Conservation (phyloP, 2,329 filamentous ascomycete genomes). For the Colletotrichum camelliae region DNA sequence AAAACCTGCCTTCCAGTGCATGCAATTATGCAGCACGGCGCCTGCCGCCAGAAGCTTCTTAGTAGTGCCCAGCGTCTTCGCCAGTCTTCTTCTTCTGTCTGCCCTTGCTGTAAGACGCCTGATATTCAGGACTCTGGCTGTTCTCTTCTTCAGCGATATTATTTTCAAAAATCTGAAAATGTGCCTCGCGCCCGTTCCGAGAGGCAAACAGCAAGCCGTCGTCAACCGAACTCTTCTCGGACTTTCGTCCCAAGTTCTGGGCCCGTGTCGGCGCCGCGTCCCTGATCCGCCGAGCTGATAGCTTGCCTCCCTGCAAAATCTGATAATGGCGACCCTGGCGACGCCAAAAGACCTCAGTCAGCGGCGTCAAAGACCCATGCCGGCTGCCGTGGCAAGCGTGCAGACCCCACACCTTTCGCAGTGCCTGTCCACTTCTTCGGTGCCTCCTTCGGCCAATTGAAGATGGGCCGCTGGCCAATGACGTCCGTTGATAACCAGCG, state of each 20-base stretch:
- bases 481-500: neutral
- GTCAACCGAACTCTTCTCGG: conserved; percentile 2
- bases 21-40: conserved; percentile 14
- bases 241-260: conserved; percentile 7
- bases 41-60: neutral
- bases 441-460: conserved; percentile 4
- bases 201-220: neutral
- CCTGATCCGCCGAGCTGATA: conserved; percentile 6
- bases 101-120: too few relatives aligned
- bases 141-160: accelerated
- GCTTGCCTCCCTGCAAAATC: neutral
- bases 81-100: neutral
- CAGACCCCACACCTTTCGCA: neutral
- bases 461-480: neutral
- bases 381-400: neutral
- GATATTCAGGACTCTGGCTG: neutral
- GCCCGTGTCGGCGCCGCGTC: conserved; percentile 4
- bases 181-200: neutral
- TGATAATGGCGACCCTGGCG: neutral
- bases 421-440: conserved; percentile 5
- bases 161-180: neutral
- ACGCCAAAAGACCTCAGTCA: conserved; percentile 11
- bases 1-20: neutral
- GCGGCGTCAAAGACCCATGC: neutral
- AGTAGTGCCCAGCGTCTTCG: neutral